phyloP scores from a whole-genome alignment of 2,329 filamentous ascomycete genomes.

The Colletotrichum chrysophilum region DNA sequence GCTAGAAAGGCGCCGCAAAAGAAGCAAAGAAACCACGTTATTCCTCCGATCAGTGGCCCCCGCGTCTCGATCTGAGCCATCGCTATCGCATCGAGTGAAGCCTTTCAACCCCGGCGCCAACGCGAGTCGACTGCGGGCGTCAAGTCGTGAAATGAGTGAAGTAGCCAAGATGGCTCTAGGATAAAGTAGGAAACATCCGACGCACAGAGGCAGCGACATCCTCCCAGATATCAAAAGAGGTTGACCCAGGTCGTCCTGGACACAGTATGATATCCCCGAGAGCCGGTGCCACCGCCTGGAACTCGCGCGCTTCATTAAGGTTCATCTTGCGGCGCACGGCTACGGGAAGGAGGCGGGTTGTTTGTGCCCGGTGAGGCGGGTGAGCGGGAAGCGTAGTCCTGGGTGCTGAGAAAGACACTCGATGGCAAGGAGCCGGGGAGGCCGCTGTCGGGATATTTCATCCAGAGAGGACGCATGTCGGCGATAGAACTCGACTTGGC shows the following conservation, averaged over 20 bases:
- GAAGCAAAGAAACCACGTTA: slow-evolving; percentile 32
- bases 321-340: slow-evolving; percentile 3
- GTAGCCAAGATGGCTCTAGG: not conserved
- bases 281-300: not conserved
- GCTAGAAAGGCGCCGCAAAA: slow-evolving; percentile 24
- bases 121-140: not conserved
- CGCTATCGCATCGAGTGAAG: not conserved
- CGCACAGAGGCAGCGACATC: not conserved
- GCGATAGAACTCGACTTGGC: not conserved
- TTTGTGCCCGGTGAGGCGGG: not conserved
- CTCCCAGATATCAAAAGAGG: not conserved
- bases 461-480: not conserved
- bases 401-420: not conserved
- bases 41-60: slow-evolving; percentile 17
- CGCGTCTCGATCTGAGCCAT: not conserved
- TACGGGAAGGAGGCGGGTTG: not conserved
- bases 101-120: not conserved
- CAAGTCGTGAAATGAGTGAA: not conserved
- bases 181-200: not conserved
- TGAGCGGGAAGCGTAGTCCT: not conserved
- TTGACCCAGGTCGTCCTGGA: not conserved
- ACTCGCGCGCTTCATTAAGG: not conserved
- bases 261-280: not conserved
- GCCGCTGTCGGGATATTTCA: not conserved
- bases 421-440: not conserved